Conservation (phyloP, 495 filamentous ascomycete species). For the Aspergillus biplanus region DNA sequence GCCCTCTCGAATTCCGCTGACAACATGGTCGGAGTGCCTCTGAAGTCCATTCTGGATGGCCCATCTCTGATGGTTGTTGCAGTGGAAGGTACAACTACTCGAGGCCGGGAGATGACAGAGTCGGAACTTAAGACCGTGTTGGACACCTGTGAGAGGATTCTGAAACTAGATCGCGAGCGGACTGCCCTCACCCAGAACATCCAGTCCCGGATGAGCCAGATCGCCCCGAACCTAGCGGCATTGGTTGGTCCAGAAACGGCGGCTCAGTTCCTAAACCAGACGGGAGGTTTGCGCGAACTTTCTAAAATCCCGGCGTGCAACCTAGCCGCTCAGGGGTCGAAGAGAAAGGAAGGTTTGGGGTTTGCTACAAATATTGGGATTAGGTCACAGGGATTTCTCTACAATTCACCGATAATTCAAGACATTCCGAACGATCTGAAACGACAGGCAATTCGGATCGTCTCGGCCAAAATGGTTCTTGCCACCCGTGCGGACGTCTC, state of each 20-base stretch:
- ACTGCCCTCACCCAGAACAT: slow-evolving; percentile 89
- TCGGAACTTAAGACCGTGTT: slow-evolving; percentile 75
- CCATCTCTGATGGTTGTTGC: slow-evolving; percentile 94
- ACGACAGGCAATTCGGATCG: slow-evolving; percentile 93
- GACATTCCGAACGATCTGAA: slow-evolving; percentile 84
- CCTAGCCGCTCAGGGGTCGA: slow-evolving; percentile 83
- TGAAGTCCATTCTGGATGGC: slow-evolving; percentile 81
- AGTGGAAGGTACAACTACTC: slow-evolving; percentile 90
- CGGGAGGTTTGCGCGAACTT: slow-evolving; percentile 84
- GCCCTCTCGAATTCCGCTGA: slow-evolving; percentile 66
- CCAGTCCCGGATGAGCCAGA: slow-evolving; percentile 95
- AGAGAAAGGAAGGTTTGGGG: slow-evolving; percentile 78
- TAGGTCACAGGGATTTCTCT: slow-evolving; percentile 90
- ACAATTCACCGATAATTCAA: slow-evolving; percentile 84
- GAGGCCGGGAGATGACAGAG: slow-evolving; percentile 74
- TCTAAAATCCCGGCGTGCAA: slow-evolving; percentile 94
- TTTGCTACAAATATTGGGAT: slow-evolving; percentile 95
- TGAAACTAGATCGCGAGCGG: slow-evolving; percentile 86
- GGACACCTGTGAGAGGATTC: slow-evolving; percentile 82
- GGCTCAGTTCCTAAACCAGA: slow-evolving; percentile 92
- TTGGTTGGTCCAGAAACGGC: slow-evolving; percentile 94
- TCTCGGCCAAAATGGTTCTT: slow-evolving; percentile 89
- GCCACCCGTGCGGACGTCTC: slow-evolving; percentile 87
- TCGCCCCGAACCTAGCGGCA: slow-evolving; percentile 92
- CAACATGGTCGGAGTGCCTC: slow-evolving; percentile 73